A percentile compares a stretch with the other conserved stretches of the same genome.
Evolutionary conservation across 169 alveolate species (phyloP).

Genomic region (Sarcocystis neurona): DNA sequence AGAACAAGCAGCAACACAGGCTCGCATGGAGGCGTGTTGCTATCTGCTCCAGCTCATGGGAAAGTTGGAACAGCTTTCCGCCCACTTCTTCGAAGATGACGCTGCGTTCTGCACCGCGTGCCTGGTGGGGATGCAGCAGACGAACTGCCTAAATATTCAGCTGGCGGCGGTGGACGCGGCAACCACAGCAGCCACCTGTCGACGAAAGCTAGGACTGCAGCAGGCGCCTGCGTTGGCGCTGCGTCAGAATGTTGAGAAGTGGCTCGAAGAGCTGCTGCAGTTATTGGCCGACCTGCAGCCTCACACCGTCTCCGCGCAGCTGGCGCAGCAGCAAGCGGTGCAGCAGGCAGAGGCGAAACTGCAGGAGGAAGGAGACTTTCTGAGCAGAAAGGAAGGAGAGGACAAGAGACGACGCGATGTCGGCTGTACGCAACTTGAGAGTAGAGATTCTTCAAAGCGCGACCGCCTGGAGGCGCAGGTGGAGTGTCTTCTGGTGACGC

Average conservation of each 20-base stretch:
- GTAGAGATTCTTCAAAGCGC: not conserved
- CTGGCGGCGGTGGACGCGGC: conserved; percentile 52
- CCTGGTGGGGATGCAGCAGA: conserved; percentile 16
- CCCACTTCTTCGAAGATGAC: conserved; percentile 37
- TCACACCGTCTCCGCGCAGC: not conserved
- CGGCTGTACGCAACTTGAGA: not conserved
- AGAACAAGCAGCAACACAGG: too few species aligned
- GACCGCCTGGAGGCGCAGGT: conserved; percentile 4
- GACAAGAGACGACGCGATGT: not conserved
- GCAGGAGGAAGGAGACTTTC: too few species aligned
- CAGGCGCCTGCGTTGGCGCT: conserved; percentile 29
- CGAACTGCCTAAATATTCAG: not conserved
- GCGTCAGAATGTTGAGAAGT: conserved; percentile 47
- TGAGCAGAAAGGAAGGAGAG: too few species aligned
- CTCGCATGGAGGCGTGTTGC: conserved; percentile 28
- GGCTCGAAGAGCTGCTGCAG: conserved; percentile 52
- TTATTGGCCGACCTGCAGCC: not conserved
- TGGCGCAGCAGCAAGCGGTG: not conserved
- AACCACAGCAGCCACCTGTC: conserved; percentile 34
- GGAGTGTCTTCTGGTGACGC: conserved; percentile 23
- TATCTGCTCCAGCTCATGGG: conserved; percentile 31
- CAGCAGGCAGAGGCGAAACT: too few species aligned
- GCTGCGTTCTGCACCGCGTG: conserved; percentile 37
- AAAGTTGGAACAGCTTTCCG: conserved; percentile 2
- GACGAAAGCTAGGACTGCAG: conserved; percentile 43